phyloP scores from a whole-genome alignment of 352 stramenopile species.

The Thraustochytrium sp. region DNA sequence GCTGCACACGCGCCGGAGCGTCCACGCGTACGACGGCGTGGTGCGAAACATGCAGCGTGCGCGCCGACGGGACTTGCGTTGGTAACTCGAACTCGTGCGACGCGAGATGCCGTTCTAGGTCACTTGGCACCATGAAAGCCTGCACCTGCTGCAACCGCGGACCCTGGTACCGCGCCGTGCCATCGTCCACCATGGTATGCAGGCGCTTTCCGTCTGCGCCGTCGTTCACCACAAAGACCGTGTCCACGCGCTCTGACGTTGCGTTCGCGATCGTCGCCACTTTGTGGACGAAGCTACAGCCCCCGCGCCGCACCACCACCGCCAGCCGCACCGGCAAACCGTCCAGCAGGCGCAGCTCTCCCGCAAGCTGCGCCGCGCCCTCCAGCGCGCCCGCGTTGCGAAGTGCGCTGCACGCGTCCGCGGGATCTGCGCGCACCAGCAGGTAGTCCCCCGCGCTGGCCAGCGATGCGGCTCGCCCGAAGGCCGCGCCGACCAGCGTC shows the following conservation, averaged over 20 bases:
- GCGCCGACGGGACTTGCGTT: too few relatives aligned
- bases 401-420: not conserved
- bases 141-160: not conserved
- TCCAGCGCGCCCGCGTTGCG: not conserved
- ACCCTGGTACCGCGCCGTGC: not conserved
- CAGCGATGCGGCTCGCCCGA: not conserved
- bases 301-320: not conserved
- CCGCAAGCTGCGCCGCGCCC: not conserved
- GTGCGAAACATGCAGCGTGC: too few relatives aligned
- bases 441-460: not conserved
- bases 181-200: slow-evolving; percentile 21
- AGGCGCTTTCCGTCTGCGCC: not conserved
- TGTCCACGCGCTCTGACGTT: not conserved
- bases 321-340: not conserved
- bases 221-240: not conserved
- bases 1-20: too few relatives aligned
- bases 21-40: too few relatives aligned
- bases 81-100: too few relatives aligned
- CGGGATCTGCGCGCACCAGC: not conserved
- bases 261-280: not conserved
- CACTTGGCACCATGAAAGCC: not conserved
- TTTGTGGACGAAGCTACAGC: slow-evolving; percentile 20
- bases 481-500: not conserved
- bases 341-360: not conserved
- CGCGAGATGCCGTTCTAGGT: not conserved